Percentiles rank a stretch among this genome's conserved stretches.
Evolutionary conservation across 352 stramenopile species (phyloP).

Genomic region (Globisporangium nunn): DNA sequence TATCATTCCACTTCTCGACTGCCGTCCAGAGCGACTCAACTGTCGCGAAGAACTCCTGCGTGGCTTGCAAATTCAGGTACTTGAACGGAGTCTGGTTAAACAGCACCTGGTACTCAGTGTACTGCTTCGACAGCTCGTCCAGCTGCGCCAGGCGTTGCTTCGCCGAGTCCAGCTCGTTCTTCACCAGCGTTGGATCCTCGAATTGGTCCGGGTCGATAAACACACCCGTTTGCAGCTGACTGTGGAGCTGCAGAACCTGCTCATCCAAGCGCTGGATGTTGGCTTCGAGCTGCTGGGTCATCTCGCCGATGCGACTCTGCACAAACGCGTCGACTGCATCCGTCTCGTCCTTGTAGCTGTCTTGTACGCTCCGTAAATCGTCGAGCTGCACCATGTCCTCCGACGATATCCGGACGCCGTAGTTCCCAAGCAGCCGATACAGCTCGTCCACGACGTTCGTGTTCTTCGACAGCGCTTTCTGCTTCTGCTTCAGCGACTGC

Average conservation of each 20-base stretch:
- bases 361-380: slow-evolving; percentile 79
- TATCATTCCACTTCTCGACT: slow-evolving; percentile 85
- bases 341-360: slow-evolving; percentile 86
- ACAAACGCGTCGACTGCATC: slow-evolving; percentile 83
- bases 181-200: slow-evolving; percentile 73
- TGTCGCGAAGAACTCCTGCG: slow-evolving; percentile 79
- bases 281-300: slow-evolving; percentile 88
- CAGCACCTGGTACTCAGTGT: slow-evolving; percentile 88
- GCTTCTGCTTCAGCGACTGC: slow-evolving; percentile 62
- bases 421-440: slow-evolving; percentile 87
- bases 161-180: slow-evolving; percentile 71
- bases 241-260: slow-evolving; percentile 82
- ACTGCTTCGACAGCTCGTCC: slow-evolving; percentile 88
- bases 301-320: slow-evolving; percentile 80
- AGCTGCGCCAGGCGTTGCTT: slow-evolving; percentile 79
- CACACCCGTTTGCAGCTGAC: slow-evolving; percentile 70
- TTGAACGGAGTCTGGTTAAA: slow-evolving; percentile 89
- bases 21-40: slow-evolving; percentile 82
- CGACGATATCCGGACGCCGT: slow-evolving; percentile 87
- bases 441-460: slow-evolving; percentile 91
- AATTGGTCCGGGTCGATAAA: slow-evolving; percentile 89
- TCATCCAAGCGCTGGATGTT: slow-evolving; percentile 92
- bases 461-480: slow-evolving; percentile 79
- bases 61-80: slow-evolving; percentile 85
- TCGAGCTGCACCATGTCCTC: slow-evolving; percentile 93